Conservation (phyloP, 805 yeast genomes). For the Metschnikowia santaceciliae region DNA sequence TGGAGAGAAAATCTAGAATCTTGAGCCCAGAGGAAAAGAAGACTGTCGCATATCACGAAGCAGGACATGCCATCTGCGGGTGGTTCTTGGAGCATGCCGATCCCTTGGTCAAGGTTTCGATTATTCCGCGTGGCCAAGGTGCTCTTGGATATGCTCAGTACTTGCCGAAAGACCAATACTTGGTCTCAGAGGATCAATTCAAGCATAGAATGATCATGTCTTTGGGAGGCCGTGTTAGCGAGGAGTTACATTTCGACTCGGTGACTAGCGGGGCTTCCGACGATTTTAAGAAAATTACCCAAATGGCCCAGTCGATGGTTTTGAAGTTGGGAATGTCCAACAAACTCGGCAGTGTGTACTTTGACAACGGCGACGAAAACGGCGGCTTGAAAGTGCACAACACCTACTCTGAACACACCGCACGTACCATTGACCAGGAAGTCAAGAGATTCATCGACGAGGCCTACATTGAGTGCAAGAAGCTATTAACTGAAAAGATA, state of each 20-base stretch:
- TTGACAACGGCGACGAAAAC: constrained; percentile 63
- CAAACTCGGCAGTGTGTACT: constrained; percentile 78
- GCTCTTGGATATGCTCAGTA: constrained; percentile 98
- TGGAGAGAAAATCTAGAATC: constrained; percentile 84
- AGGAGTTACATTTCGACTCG: constrained; percentile 86
- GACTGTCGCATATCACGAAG: constrained; percentile 96
- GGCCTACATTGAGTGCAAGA: constrained; percentile 67
- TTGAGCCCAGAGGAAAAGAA: constrained; percentile 82
- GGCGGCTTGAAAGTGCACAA: constrained; percentile 54
- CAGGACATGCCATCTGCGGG: constrained; percentile 98
- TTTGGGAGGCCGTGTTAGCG: constrained; percentile 94
- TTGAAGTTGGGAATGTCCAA: constrained; percentile 86
- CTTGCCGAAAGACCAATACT: constrained; percentile 86
- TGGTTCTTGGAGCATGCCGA: constrained; percentile 92
- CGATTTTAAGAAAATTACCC: constrained; percentile 93
- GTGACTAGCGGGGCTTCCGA: constrained; percentile 96
- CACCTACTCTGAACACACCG: constrained; percentile 88
- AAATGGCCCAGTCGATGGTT: constrained; percentile 92
- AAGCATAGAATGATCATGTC: constrained; percentile 94
- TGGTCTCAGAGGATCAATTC: constrained; percentile 73
- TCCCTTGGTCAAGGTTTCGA: constrained; percentile 91
- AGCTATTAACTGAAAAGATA: constrained; percentile 56
- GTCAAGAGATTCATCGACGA: constrained; percentile 72
- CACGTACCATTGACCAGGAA: constrained; percentile 75
- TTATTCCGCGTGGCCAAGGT: constrained; percentile 95